Evolutionary conservation across 352 stramenopile species (phyloP).

Genomic region (Phytopythium sindhum): DNA sequence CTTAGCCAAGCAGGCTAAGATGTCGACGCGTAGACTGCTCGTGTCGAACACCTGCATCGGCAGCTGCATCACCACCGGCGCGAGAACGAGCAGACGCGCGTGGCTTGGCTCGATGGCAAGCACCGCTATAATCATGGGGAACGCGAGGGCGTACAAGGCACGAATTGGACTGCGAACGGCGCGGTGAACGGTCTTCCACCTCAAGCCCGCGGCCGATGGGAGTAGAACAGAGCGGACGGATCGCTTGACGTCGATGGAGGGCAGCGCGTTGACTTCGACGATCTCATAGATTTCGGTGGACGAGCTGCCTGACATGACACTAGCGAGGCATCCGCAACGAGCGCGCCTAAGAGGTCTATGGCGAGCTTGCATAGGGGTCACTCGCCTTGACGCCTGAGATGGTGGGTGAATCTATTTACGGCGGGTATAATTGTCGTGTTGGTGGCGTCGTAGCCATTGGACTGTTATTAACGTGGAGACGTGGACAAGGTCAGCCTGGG

Average conservation of each 20-base stretch:
- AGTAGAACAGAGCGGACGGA: slow-evolving; percentile 11
- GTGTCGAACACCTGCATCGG: slow-evolving; percentile 4
- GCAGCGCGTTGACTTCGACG: slow-evolving; percentile 7
- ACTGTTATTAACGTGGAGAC: too few relatives aligned
- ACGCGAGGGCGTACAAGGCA: slow-evolving; percentile 1
- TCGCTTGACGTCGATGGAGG: slow-evolving; percentile 7
- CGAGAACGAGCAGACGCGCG: not conserved
- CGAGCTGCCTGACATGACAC: not conserved
- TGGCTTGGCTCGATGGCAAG: not conserved
- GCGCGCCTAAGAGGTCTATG: not conserved
- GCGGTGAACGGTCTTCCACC: slow-evolving; percentile 1
- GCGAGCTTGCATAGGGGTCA: not conserved
- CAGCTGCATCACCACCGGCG: slow-evolving; percentile 2
- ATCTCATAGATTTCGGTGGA: slow-evolving; percentile 11
- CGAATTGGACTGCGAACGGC: not conserved
- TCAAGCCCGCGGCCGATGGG: not conserved
- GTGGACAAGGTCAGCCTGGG: too few relatives aligned
- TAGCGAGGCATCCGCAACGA: not conserved
- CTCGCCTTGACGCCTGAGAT: not conserved
- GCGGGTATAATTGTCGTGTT: not conserved
- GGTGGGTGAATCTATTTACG: not conserved
- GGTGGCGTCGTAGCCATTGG: too few relatives aligned
- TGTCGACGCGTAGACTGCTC: slow-evolving; percentile 18
- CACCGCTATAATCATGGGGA: not conserved
- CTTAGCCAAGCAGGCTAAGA: slow-evolving; percentile 13